Evolutionary conservation across 768 basidiomycete species (phyloP), one percentile per base, ranked within the genome.

Genomic region (Hortiboletus flavorubellus): DNA sequence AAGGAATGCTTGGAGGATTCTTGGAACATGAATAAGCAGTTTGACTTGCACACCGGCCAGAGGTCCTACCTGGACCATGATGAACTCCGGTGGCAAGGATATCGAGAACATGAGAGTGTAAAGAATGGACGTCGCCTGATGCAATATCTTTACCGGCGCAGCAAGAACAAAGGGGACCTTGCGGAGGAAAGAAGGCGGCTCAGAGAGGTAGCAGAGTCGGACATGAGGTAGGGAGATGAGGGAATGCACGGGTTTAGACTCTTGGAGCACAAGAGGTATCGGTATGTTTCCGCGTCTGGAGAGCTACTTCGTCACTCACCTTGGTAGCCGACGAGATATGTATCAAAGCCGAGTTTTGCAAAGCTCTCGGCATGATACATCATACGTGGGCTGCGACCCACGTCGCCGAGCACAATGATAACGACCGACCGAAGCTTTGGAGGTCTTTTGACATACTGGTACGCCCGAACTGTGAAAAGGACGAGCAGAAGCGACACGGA

Each of bases 331-430:
- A 98, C 81, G 16, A 99, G 66, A 62, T 84, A 82, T 2, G 92
- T 93, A 55, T 80, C 73, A 69, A 91, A 97, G 6, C 79, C 83
- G 50, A 85, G 80, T 53, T 86, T 81, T 38, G 91, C 88, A 67
- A 99, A 91, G 66, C 91, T 94, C 68, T 96, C 85, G 0, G 96
- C 89, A 64, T 99, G 97, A 69, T 98, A 98, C 92, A 98, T 96
- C 92, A 98, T 98, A 51, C 97, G 80, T 11, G 97, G 97, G 68
- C 91, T 93, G 54, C 97, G 81, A 2, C 96, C 97, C 46, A 99
- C 85, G 74, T 99, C 97, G 10, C 97, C 97, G 10, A 99, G 78
- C 14, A 99, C 97, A 46, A 98, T 74, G 51, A 98, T 84, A 5
- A 85, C 90, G n/a, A 91, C 89, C 3, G 91, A 84, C 16, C 87